A percentile compares a stretch with the other conserved stretches of the same genome.
phyloP scores from a whole-genome alignment of 371 early-diverging fungal genomes.

The Lichtheimia hyalospora region DNA sequence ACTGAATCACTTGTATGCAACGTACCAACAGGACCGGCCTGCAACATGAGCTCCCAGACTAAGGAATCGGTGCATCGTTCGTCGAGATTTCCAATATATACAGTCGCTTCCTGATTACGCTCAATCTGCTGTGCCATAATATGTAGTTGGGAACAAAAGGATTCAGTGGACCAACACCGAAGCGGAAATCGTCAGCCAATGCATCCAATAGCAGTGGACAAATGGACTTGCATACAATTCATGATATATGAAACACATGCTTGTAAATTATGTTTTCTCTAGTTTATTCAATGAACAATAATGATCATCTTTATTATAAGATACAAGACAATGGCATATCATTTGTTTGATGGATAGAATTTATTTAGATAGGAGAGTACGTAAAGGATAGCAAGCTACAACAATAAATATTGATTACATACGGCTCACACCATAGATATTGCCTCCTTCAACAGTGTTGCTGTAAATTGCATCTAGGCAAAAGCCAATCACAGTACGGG shows the following conservation, averaged over 20 bases:
- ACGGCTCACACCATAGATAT: conserved; percentile 69
- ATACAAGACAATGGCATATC: too few species aligned
- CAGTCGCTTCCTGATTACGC: conserved; percentile 94
- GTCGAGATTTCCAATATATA: conserved; percentile 97
- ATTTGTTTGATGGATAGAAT: too few species aligned
- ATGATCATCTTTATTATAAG: too few species aligned
- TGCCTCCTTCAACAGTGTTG: conserved; percentile 62
- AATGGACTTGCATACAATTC: too few species aligned
- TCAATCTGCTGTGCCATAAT: conserved; percentile 39
- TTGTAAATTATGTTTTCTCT: too few species aligned
- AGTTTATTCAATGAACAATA: too few species aligned
- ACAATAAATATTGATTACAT: conserved; percentile 62
- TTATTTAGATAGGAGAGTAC: too few species aligned
- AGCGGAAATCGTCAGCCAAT: too few species aligned
- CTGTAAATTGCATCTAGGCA: conserved; percentile 64
- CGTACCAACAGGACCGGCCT: conserved; percentile 95
- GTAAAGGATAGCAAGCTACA: too few species aligned
- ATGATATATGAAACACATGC: too few species aligned
- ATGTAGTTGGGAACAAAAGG: not conserved
- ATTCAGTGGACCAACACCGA: not conserved
- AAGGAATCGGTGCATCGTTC: conserved; percentile 92
- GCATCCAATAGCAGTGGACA: too few species aligned
- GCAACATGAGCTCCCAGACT: conserved; percentile 97
- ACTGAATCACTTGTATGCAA: not conserved
- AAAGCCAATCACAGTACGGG: conserved; percentile 61